These are phyloP conservation scores for Sphaerosporella brunnea DNA, from an alignment of 495 filamentous ascomycete genomes.

Conservation along the genomic window DNA sequence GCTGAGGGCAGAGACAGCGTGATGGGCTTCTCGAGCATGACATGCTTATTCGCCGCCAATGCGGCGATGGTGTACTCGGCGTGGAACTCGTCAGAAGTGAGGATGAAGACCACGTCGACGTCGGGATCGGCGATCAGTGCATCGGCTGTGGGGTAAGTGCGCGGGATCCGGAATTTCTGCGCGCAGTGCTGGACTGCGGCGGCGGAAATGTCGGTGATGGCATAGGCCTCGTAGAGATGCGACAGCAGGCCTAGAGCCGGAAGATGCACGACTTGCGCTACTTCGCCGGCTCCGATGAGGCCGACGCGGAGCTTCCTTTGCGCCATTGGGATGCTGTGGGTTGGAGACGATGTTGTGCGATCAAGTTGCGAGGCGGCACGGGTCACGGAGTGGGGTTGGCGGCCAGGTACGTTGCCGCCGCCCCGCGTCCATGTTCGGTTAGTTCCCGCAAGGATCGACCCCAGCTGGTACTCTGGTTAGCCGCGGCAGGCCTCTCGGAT, in stretches of 20 bases:
- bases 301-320: conserved; percentile 31
- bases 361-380: no score
- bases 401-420: no score
- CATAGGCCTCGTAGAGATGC: conserved; percentile 28
- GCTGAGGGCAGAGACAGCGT: conserved; percentile 32
- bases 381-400: no score
- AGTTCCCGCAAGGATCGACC: no score
- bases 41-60: conserved; percentile 35
- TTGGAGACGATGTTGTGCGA: no score
- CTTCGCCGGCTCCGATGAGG: conserved; percentile 34
- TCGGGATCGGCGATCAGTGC: conserved; percentile 18
- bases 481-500: no score
- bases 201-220: conserved; percentile 31
- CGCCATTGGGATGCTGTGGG: no score
- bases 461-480: no score
- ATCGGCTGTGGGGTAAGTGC: neutral
- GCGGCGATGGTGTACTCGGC: conserved; percentile 33
- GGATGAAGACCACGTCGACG: conserved; percentile 37
- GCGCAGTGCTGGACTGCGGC: conserved; percentile 25
- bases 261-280: conserved; percentile 36
- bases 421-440: no score
- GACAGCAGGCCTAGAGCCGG: conserved; percentile 31
- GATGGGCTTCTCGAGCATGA: conserved; percentile 40
- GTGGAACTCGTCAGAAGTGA: conserved; percentile 36
- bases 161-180: neutral